Evolutionary conservation across 805 yeast species (phyloP).

Genomic region (Pichia deserticola): DNA sequence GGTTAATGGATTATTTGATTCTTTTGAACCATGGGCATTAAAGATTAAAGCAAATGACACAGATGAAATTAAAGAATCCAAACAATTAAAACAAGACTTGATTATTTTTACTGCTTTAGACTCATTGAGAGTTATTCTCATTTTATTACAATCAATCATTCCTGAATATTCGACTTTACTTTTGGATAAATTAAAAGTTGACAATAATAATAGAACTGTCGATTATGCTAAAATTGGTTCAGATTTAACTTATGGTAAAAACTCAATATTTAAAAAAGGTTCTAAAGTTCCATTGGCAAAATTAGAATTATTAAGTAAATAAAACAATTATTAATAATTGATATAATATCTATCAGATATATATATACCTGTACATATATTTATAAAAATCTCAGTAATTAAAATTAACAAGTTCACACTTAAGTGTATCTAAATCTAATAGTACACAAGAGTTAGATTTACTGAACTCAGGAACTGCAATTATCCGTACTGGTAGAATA

Average conservation of each 20-base stretch:
- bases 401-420: constrained; percentile 42
- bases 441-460: constrained; percentile 58
- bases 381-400: not conserved
- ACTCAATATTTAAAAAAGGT: constrained; percentile 30
- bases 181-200: constrained; percentile 59
- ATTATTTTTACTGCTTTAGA: constrained; percentile 65
- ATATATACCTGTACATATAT: not conserved
- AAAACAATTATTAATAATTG: not conserved
- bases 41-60: constrained; percentile 22
- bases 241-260: constrained; percentile 55
- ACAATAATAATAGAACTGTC: constrained; percentile 31
- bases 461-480: constrained; percentile 66
- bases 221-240: constrained; percentile 45
- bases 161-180: constrained; percentile 55
- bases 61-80: constrained; percentile 1
- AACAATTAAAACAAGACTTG: constrained; percentile 35
- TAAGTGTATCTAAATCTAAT: constrained; percentile 50
- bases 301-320: constrained; percentile 11
- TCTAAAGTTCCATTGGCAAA: constrained; percentile 26
- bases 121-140: constrained; percentile 55
- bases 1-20: constrained; percentile 64
- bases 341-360: not conserved
- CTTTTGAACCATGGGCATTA: constrained; percentile 68
- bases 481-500: constrained; percentile 35
- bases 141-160: constrained; percentile 63